A percentile compares a stretch with the other conserved stretches of the same genome.
These are phyloP conservation scores for Lippia alba DNA, from an alignment of 305 asterid species.

Conservation along the genomic window DNA sequence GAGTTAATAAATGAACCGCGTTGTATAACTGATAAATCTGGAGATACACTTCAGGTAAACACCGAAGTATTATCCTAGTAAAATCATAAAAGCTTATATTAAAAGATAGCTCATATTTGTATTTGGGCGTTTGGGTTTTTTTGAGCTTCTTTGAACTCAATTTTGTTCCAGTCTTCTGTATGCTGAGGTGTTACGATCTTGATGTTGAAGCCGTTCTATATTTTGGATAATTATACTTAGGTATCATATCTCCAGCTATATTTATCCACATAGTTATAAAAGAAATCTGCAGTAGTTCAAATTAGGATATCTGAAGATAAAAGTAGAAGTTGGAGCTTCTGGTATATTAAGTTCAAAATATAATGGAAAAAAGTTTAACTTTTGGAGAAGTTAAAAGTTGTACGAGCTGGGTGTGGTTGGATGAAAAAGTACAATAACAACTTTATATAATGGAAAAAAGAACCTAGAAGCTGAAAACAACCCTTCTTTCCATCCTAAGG, in stretches of 20 bases:
- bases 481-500: too few relatives aligned
- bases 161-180: slow-evolving; percentile 8
- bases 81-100: background rate
- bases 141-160: slow-evolving; percentile 22
- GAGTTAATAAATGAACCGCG: slow-evolving; percentile 98
- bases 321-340: too few relatives aligned
- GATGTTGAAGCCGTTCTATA: background rate
- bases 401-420: too few relatives aligned
- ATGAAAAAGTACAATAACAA: too few relatives aligned
- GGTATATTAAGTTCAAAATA: too few relatives aligned
- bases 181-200: slow-evolving; percentile 10
- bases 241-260: background rate
- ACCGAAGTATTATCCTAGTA: slow-evolving; percentile 19
- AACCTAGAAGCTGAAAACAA: too few relatives aligned
- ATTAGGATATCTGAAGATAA: too few relatives aligned
- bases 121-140: background rate
- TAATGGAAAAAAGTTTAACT: too few relatives aligned
- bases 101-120: background rate
- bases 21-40: slow-evolving; percentile 86
- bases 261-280: background rate
- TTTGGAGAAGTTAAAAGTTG: too few relatives aligned
- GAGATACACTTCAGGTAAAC: slow-evolving; percentile 92
- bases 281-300: too few relatives aligned
- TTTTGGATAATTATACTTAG: background rate
- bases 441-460: too few relatives aligned